Evolutionary conservation across 805 yeast species (phyloP), one percentile per base, ranked within the genome.

Genomic region (Candida sakaeoensis): DNA sequence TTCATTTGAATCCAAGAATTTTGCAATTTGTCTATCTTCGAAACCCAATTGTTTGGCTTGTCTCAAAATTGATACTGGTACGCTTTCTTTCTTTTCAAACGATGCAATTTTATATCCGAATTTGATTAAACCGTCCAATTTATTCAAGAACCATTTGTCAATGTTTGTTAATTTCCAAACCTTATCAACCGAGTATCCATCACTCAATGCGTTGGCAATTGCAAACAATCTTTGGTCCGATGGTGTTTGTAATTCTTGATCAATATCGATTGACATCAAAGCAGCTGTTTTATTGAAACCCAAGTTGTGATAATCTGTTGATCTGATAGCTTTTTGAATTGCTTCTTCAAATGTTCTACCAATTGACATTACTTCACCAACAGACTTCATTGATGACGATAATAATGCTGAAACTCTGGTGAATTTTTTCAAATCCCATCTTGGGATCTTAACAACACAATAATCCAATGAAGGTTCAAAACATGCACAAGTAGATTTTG

Each of bases 301-400:
- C 53, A 89, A 71, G 73, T 93, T 93, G 48, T 85, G 95, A 65
- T 93, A 91, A 60, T 93, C 99, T 24, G 95, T 89, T 13, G 95
- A 85, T 65, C 99, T 79, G 51, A 93, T 89, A 42, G 98, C 99
- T 70, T 91, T 91, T 65, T 93, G 99, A 49, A 91, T 86, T 8
- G 97, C 95, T 63, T 91, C 99, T 67, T 91, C 99, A 52, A 91
- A 91, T 19, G 95, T 91, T 64, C 99, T 78, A 57, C 99, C 99
- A 57, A 91, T 87, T 51, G 91, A 78, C 99, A 91, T 91, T 39
- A 93, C 98, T 65, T 91, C 99, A 73, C 99, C 99, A 50, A 91
- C 98, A 46, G 97, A 89, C 70, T 91, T 91, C 99, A 91, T 91
- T 22, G 96, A 80, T 2, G 97, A 89, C 8, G 93, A 84, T 53